A percentile compares a stretch with the other conserved stretches of the same genome.
Conservation (phyloP, 1,139 yeast species). For the Candida sp. region DNA sequence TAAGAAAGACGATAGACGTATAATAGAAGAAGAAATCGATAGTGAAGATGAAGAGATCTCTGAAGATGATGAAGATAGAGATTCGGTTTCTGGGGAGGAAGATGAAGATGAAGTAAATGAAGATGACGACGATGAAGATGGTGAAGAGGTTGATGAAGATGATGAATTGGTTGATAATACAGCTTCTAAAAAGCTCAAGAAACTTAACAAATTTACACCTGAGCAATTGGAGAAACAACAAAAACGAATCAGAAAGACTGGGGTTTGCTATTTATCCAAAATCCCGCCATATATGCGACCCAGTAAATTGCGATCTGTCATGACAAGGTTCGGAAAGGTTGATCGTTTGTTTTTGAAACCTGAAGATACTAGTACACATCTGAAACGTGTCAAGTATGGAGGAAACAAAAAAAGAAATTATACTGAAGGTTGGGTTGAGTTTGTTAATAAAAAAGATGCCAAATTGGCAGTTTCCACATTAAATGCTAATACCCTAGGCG, state of each 20-base stretch:
- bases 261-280: conserved; percentile 85
- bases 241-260: conserved; percentile 66
- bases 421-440: conserved; percentile 98
- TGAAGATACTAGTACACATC: conserved; percentile 67
- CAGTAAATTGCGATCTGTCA: conserved; percentile 75
- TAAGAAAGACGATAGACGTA: background rate
- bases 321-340: conserved; percentile 78
- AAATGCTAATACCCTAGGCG: conserved; percentile 89
- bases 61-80: background rate
- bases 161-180: conserved; percentile 12
- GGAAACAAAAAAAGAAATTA: conserved; percentile 91
- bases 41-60: background rate
- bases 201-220: conserved; percentile 49
- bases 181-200: conserved; percentile 14
- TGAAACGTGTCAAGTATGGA: conserved; percentile 74
- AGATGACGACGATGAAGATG: conserved; percentile 21
- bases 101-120: conserved; percentile 12
- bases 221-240: conserved; percentile 55
- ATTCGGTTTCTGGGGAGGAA: background rate
- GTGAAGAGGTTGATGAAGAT: conserved; percentile 31
- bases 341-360: conserved; percentile 87
- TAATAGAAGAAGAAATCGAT: background rate
- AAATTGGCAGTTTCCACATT: conserved; percentile 82
- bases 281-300: conserved; percentile 99
- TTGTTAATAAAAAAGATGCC: conserved; percentile 77